These are phyloP conservation scores for Pythium phragmiticola DNA, from an alignment of 352 stramenopile genomes.

Conservation along the genomic window DNA sequence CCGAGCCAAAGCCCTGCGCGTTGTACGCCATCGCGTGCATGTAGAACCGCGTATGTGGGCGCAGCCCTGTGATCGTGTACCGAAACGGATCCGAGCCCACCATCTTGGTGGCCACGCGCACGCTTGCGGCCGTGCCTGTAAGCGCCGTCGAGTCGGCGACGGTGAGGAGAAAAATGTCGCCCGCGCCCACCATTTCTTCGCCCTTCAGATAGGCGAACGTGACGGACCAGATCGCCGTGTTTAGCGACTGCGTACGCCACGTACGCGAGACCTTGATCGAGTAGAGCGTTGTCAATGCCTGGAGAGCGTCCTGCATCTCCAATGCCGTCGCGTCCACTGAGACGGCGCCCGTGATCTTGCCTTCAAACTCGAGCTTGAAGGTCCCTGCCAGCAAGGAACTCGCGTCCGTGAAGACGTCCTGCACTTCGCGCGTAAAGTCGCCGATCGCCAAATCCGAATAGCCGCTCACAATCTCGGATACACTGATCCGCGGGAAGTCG, in stretches of 20 bases:
- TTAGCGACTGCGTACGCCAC: conserved; percentile 36
- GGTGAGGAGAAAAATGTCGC: conserved; percentile 86
- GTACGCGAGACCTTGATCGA: conserved; percentile 75
- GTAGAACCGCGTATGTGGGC: conserved; percentile 60
- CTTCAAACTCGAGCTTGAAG: conserved; percentile 92
- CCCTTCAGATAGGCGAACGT: conserved; percentile 93
- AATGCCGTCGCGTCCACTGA: conserved; percentile 67
- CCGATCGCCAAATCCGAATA: conserved; percentile 88
- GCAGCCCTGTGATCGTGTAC: conserved; percentile 55
- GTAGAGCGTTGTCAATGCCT: conserved; percentile 81
- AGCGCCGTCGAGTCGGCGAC: conserved; percentile 48
- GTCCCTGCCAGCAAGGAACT: conserved; percentile 55
- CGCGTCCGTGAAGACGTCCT: conserved; percentile 84
- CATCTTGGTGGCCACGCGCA: conserved; percentile 79
- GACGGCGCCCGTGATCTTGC: conserved; percentile 74
- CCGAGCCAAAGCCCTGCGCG: conserved; percentile 50
- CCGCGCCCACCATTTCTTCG: conserved; percentile 90
- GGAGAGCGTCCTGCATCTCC: conserved; percentile 82
- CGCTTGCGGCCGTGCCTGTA: conserved; percentile 53
- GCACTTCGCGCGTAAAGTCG: conserved; percentile 93
- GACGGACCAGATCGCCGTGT: conserved; percentile 89
- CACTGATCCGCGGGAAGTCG: conserved; percentile 80
- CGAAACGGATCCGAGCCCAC: conserved; percentile 91
- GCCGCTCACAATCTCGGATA: conserved; percentile 79
- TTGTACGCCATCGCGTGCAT: conserved; percentile 87